A percentile compares a stretch with the other conserved stretches of the same genome.
Evolutionary conservation across 768 basidiomycete genomes (phyloP).

Genomic region (Lyophyllum decastes): DNA sequence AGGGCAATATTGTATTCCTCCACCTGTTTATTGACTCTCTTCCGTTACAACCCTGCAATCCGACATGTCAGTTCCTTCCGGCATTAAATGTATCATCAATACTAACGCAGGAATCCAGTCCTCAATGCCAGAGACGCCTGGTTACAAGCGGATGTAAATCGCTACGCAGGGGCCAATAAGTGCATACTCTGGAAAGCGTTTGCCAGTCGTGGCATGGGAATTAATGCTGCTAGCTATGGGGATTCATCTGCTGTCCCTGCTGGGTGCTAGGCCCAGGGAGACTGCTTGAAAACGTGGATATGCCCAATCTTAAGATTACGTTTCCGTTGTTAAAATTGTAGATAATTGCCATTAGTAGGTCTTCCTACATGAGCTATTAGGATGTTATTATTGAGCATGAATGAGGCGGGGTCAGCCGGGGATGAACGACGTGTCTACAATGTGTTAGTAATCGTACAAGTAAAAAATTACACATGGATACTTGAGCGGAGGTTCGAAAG

Average conservation of each 20-base stretch:
- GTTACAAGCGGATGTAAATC: slow-evolving; percentile 53
- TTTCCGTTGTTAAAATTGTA: too few species aligned
- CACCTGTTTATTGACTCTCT: slow-evolving; percentile 51
- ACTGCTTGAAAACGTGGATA: background rate
- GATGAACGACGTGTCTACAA: too few species aligned
- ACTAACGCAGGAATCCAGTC: slow-evolving; percentile 24
- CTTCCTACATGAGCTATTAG: too few species aligned
- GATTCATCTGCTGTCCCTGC: slow-evolving; percentile 28
- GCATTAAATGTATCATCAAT: background rate
- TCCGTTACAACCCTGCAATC: slow-evolving; percentile 45
- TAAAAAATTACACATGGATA: background rate
- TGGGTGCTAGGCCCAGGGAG: slow-evolving; percentile 23
- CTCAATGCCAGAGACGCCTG: slow-evolving; percentile 45
- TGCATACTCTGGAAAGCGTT: slow-evolving; percentile 49
- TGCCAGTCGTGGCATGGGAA: slow-evolving; percentile 50
- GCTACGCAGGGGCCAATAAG: slow-evolving; percentile 46
- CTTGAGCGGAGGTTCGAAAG: background rate
- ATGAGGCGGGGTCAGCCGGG: too few species aligned
- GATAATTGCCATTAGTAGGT: too few species aligned
- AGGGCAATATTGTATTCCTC: slow-evolving; percentile 48
- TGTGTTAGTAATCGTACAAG: too few species aligned
- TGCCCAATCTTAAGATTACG: background rate
- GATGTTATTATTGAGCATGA: too few species aligned
- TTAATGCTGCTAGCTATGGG: slow-evolving; percentile 27
- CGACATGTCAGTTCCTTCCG: slow-evolving; percentile 36